phyloP scores from a whole-genome alignment of 148 eudicot genomes.

The Rhododendron ovatum region DNA sequence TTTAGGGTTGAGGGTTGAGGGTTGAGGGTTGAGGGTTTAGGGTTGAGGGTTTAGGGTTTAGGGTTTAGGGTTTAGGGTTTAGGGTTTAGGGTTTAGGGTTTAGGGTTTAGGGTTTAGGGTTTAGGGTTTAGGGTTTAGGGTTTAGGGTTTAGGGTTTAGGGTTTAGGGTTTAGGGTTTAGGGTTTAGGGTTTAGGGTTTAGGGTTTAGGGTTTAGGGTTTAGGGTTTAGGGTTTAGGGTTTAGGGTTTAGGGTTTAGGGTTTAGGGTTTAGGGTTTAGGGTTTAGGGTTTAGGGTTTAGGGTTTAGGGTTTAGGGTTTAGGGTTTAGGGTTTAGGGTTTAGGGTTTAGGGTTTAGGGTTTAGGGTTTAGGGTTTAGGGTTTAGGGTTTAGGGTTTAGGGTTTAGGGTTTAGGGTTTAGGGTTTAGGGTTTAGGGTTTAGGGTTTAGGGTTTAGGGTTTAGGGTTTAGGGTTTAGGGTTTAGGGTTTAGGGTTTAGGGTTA shows the following conservation, averaged over 20 bases:
- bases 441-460: slow-evolving; percentile 3
- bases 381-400: neutral
- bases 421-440: slow-evolving; percentile 7
- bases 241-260: no score
- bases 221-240: no score
- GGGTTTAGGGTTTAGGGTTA: slow-evolving; percentile 11
- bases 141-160: neutral
- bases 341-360: neutral
- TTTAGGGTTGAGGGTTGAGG: no score
- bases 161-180: neutral
- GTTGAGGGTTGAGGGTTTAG: no score
- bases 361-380: slow-evolving; percentile 1
- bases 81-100: slow-evolving; percentile 7
- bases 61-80: slow-evolving; percentile 12
- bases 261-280: no score
- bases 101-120: neutral
- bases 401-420: neutral
- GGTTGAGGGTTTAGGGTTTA: slow-evolving; percentile 16
- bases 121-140: no score
- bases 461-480: slow-evolving; percentile 11
- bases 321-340: no score
- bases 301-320: no score
- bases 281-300: no score
- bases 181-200: slow-evolving; percentile 6
- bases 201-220: slow-evolving; percentile 12